Conservation (phyloP, 2,329 filamentous ascomycete species). For the Pleochaeta shiraiana region DNA sequence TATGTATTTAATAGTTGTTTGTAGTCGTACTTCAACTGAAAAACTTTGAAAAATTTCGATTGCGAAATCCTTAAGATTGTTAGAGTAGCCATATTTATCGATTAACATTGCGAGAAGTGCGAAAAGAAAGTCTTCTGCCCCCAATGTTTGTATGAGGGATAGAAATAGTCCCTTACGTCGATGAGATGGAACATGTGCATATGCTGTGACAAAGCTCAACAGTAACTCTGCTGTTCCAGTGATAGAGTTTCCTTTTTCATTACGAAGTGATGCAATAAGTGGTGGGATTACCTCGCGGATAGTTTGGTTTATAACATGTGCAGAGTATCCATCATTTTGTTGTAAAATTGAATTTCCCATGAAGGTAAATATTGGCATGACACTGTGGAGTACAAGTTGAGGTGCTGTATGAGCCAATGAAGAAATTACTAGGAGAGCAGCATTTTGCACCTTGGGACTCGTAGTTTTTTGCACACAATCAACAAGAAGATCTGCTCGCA, state of each 20-base stretch:
- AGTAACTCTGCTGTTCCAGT: slow-evolving; percentile 72
- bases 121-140: slow-evolving; percentile 69
- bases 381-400: slow-evolving; percentile 79
- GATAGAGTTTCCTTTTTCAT: slow-evolving; percentile 55
- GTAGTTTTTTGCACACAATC: slow-evolving; percentile 84
- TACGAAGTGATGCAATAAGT: slow-evolving; percentile 63
- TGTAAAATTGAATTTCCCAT: slow-evolving; percentile 83
- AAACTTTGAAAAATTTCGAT: slow-evolving; percentile 54
- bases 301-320: slow-evolving; percentile 86
- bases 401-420: slow-evolving; percentile 72
- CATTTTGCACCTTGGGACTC: slow-evolving; percentile 85
- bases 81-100: slow-evolving; percentile 67
- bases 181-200: slow-evolving; percentile 84
- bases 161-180: slow-evolving; percentile 64
- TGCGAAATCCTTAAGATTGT: slow-evolving; percentile 52
- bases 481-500: slow-evolving; percentile 77
- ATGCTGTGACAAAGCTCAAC: slow-evolving; percentile 90
- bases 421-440: slow-evolving; percentile 70
- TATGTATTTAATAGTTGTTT: slow-evolving; percentile 57
- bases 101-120: slow-evolving; percentile 74
- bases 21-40: slow-evolving; percentile 50
- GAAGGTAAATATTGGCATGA: slow-evolving; percentile 99
- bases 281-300: slow-evolving; percentile 89
- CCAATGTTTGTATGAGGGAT: slow-evolving; percentile 66
- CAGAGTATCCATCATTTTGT: slow-evolving; percentile 92